Evolutionary conservation across 148 eudicot genomes (phyloP).

Genomic region (Chenopodium quinoa): DNA sequence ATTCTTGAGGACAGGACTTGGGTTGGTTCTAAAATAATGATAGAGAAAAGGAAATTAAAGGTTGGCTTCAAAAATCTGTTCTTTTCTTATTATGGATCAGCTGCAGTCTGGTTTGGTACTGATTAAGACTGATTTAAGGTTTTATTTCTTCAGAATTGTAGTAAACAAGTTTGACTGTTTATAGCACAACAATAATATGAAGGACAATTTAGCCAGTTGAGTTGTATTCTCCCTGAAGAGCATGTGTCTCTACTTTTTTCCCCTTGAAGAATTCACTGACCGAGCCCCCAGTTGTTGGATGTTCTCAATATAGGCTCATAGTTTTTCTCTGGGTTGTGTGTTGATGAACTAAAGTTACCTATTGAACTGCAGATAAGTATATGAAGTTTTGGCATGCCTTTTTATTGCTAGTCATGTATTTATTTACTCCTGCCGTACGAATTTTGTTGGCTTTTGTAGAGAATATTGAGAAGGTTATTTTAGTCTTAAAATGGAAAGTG

Average conservation of each 20-base stretch:
- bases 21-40: not conserved
- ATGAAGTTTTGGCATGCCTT: not conserved
- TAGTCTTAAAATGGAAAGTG: not conserved
- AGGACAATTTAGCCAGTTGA: not conserved
- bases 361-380: not conserved
- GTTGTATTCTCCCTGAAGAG: not conserved
- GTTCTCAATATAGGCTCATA: not conserved
- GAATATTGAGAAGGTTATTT: not conserved
- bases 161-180: not conserved
- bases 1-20: not conserved
- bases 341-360: not conserved
- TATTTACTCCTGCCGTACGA: not conserved
- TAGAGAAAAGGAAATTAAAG: not conserved
- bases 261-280: not conserved
- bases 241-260: not conserved
- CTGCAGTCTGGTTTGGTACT: no score
- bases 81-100: no score
- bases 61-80: not conserved
- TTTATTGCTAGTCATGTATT: not conserved
- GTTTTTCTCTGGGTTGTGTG: not conserved
- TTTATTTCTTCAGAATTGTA: no score
- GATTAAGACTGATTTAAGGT: not conserved
- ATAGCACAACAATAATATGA: not conserved
- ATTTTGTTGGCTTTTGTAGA: not conserved
- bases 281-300: not conserved